Evolutionary conservation across 345 rosid genomes (phyloP).

Genomic region (Capsella bursapastoris): DNA sequence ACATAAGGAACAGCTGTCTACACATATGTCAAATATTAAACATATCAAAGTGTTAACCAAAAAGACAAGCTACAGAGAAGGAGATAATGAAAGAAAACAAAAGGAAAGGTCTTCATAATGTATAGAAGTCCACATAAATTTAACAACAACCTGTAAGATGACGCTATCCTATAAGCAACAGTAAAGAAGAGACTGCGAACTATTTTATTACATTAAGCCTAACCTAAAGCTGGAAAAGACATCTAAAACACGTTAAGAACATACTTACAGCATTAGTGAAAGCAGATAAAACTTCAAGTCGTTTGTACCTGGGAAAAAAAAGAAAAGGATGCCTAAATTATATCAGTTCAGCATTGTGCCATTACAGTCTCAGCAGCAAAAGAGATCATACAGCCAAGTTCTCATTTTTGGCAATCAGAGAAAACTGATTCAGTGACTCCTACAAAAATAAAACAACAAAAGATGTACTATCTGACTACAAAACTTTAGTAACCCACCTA

Average conservation of each 20-base stretch:
- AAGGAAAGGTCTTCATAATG: neutral
- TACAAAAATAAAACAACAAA: slow-evolving; percentile 26
- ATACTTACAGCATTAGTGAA: slow-evolving; percentile 96
- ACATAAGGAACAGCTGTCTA: slow-evolving; percentile 99
- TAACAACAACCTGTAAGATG: slow-evolving; percentile 9
- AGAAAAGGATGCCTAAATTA: neutral
- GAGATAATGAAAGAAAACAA: slow-evolving; percentile 16
- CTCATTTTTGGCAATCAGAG: slow-evolving; percentile 8
- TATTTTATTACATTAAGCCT: slow-evolving; percentile 3
- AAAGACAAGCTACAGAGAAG: slow-evolving; percentile 14
- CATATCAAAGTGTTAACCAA: slow-evolving; percentile 54
- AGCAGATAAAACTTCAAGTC: slow-evolving; percentile 93
- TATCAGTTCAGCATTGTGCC: slow-evolving; percentile 14
- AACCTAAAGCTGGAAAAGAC: slow-evolving; percentile 21
- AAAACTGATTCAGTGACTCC: neutral
- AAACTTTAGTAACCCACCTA: neutral
- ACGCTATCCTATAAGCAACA: slow-evolving; percentile 22
- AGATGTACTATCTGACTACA: neutral
- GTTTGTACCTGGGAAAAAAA: slow-evolving; percentile 66
- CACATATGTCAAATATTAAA: slow-evolving; percentile 66
- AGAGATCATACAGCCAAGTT: neutral
- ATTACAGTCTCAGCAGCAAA: slow-evolving; percentile 24
- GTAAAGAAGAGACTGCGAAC: slow-evolving; percentile 2
- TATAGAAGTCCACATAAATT: neutral
- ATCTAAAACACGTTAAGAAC: slow-evolving; percentile 24